Evolutionary conservation across 2,329 filamentous ascomycete species (phyloP).

Genomic region (Magnaporthales sp.): DNA sequence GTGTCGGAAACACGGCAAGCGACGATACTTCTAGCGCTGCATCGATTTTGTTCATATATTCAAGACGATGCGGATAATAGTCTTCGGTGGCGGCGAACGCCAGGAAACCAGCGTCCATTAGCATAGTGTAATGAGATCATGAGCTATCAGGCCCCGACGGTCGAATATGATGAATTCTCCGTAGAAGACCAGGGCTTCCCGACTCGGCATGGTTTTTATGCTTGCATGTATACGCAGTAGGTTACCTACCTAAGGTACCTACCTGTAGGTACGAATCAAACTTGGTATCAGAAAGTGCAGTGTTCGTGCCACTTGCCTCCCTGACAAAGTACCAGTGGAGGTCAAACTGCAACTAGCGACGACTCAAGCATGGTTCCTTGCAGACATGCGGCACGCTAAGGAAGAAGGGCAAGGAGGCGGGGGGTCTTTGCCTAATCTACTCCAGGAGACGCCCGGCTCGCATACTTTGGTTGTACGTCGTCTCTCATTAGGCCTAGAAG

Average conservation of each 20-base stretch:
- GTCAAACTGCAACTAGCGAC: not conserved
- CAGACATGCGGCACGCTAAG: conserved; percentile 13
- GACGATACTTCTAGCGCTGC: not conserved
- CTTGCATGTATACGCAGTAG: not conserved
- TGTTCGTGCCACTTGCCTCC: not conserved
- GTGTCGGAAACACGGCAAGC: too few relatives aligned
- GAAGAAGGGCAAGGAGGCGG: not conserved
- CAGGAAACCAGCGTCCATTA: not conserved
- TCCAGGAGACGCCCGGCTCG: not conserved
- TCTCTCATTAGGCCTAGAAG: not conserved
- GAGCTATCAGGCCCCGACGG: not conserved
- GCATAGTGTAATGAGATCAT: not conserved
- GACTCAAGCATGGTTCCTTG: conserved; percentile 12
- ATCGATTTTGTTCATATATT: not conserved
- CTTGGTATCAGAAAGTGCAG: not conserved
- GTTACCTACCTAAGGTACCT: too few relatives aligned
- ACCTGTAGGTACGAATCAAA: not conserved
- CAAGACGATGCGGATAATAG: not conserved
- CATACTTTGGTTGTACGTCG: not conserved
- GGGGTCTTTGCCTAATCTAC: not conserved
- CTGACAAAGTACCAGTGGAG: not conserved
- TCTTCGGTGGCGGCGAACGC: not conserved
- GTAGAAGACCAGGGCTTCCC: not conserved
- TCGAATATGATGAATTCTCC: not conserved
- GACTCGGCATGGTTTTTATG: not conserved